Base-by-base conservation (phyloP, 306 rosid genomes). In the Castanea sativa region DNA sequence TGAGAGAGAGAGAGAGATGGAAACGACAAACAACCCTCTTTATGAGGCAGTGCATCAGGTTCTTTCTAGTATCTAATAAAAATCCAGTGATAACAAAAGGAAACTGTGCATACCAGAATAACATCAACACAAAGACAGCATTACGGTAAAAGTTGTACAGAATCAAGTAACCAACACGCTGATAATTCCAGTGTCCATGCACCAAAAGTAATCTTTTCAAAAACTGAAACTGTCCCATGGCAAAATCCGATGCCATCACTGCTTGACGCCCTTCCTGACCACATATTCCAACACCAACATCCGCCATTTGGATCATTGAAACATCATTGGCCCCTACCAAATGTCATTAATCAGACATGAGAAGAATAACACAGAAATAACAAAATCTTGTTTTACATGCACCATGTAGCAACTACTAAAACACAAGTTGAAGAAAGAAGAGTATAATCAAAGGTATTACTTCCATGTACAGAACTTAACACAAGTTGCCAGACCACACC, bases 221-320 rank as follows among this genome's bases (percentile, higher is more conserved):
- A 82, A 93, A 96, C 78, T 77, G 91, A 85, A 96, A 96, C 78
- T 96, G 99, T 64, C 99, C 99, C 99, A 96, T 96, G 51, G 99
- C 99, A 84, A 96, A 96, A 90, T 96, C 99, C 69, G 99, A 89
- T 73, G 99, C 99, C 99, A 96, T 96, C 81, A 96, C 99, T 29
- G 99, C 99, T 79, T 96, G 99, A 71, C 99, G 99, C 68, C 99
- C 99, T 83, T 96, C 99, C 89, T 91, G 98, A 76, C 99, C 99
- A 29, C 99, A 91, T 78, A 96, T 93, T 83, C 99, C 99, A 78
- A 96, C 97, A 72, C 99, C 99, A 79, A 96, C 99, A 90, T 96
- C 99, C 69, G 99, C 99, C 99, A 90, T 96, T 89, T 95, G 99
- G 87, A 95, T 95, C 99, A 95, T 96, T 67, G 99, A 91, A 81